Evolutionary conservation across 768 basidiomycete species (phyloP), one percentile per base, ranked within the genome.

Genomic region (Leucosporidium yakuticum): DNA sequence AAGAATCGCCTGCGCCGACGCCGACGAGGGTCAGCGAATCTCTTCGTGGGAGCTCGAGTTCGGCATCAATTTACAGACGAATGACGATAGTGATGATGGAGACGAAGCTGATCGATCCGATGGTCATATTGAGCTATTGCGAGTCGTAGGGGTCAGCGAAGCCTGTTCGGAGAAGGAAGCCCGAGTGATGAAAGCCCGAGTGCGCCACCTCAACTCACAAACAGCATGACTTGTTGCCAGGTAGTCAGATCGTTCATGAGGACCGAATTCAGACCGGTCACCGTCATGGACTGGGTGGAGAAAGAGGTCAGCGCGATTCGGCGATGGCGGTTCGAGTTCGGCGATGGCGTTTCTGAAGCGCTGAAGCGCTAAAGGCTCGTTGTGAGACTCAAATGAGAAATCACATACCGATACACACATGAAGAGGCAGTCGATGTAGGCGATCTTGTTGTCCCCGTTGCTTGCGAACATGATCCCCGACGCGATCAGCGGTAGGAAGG

Each of bases 11-110:
- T 89, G 75, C n/a, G 57, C 1, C 29, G 19, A 60, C n/a, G 57
- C 1, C 29, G 19, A 27, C 3, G 23, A 3, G 21, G n/a, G 51
- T 53, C 12, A 53, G 51, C 49, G 49, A 4, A 7, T 7, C 7
- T 5, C 25, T 25, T 21, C 5, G 4, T 8, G 1, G 14, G 34
- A 47, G 48, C 7, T 21, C 20, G 51, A 49, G 9, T 1, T 49
- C 48, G n/a, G 57, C 48, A n/a, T 21, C 12, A 25, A 2, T 48
- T 20, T 12, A 27, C 51, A 73, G 83, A 70, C 91, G 83, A 67
- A 87, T 83, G 66, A 86, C 84, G 32, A 95, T 90, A 78, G 90
- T 88, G 66, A 90, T 81, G 87, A 90, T 90, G 0, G 90, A 90
- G 11, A 92, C 84, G 20, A 86, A 74, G 49, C 91, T 85, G 86